phyloP scores from a whole-genome alignment of 768 basidiomycete genomes.

The Xerocomus potaroensis region DNA sequence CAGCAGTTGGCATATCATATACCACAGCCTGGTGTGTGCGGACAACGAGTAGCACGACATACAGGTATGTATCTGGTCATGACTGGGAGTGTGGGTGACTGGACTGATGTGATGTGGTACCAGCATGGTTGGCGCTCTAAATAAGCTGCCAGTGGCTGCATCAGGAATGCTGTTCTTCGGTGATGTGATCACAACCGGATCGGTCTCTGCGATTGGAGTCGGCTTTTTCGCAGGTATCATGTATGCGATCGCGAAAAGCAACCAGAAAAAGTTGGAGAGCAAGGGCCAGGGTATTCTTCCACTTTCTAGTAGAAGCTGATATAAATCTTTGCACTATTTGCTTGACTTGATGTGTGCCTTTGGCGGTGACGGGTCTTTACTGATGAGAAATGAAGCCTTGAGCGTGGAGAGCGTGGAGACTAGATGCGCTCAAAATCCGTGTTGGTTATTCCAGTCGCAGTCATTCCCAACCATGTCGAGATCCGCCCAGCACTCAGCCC shows the following conservation, averaged over 20 bases:
- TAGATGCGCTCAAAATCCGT: constrained; percentile 35
- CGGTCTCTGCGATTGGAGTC: constrained; percentile 78
- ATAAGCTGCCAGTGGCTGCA: constrained; percentile 96
- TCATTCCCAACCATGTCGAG: too few relatives aligned
- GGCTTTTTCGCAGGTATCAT: constrained; percentile 92
- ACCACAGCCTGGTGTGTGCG: constrained; percentile 99
- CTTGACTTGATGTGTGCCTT: neutral
- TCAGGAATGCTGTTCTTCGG: constrained; percentile 99
- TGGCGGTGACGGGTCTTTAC: too few relatives aligned
- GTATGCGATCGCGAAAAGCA: constrained; percentile 93
- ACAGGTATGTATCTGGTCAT: constrained; percentile 55
- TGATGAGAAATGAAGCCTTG: too few relatives aligned
- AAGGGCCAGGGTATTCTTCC: constrained; percentile 62
- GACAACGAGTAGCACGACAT: constrained; percentile 96
- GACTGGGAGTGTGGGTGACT: neutral
- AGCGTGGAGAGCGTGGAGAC: too few relatives aligned
- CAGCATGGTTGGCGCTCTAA: constrained; percentile 95
- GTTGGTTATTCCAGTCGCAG: too few relatives aligned
- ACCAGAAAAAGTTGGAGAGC: constrained; percentile 76
- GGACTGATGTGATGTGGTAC: constrained; percentile 10
- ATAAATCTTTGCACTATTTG: neutral
- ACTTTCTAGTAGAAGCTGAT: constrained; percentile 48
- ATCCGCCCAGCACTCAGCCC: too few relatives aligned
- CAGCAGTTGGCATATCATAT: constrained; percentile 96
- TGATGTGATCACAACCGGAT: constrained; percentile 82